Evolutionary conservation across 2,329 filamentous ascomycete genomes (phyloP).

Genomic region (Dactylonectria macrodidyma): DNA sequence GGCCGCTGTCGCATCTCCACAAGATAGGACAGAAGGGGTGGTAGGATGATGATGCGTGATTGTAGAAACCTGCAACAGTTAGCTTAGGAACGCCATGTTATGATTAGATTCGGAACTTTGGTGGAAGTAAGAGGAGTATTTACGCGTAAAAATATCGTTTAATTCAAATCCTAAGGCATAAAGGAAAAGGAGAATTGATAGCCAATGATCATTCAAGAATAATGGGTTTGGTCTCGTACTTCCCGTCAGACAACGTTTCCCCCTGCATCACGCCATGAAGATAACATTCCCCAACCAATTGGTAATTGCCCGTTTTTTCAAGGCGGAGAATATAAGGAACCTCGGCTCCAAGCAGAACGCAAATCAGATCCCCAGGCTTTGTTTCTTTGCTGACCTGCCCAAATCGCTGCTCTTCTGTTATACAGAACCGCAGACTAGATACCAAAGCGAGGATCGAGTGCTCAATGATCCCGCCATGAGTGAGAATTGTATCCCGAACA

Average conservation of each 20-base stretch:
- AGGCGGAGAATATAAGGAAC: slow-evolving; percentile 10
- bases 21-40: too few species aligned
- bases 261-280: slow-evolving; percentile 15
- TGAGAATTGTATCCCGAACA: not conserved
- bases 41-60: too few species aligned
- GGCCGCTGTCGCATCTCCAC: too few species aligned
- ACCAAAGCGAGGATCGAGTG: not conserved
- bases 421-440: not conserved
- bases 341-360: slow-evolving; percentile 3
- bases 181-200: too few species aligned
- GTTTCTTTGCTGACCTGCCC: not conserved
- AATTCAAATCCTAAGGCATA: too few species aligned
- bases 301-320: not conserved
- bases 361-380: slow-evolving; percentile 4
- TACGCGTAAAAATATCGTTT: too few species aligned
- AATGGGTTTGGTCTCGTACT: not conserved
- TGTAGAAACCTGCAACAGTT: too few species aligned
- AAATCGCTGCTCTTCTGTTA: not conserved
- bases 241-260: not conserved
- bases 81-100: too few species aligned
- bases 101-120: too few species aligned
- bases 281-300: slow-evolving; percentile 6
- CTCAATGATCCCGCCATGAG: slow-evolving; percentile 1
- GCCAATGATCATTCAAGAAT: too few species aligned
- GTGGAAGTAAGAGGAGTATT: too few species aligned